These are phyloP conservation scores for Neurospora pannonica DNA, from an alignment of 495 filamentous ascomycete species.

Conservation along the genomic window DNA sequence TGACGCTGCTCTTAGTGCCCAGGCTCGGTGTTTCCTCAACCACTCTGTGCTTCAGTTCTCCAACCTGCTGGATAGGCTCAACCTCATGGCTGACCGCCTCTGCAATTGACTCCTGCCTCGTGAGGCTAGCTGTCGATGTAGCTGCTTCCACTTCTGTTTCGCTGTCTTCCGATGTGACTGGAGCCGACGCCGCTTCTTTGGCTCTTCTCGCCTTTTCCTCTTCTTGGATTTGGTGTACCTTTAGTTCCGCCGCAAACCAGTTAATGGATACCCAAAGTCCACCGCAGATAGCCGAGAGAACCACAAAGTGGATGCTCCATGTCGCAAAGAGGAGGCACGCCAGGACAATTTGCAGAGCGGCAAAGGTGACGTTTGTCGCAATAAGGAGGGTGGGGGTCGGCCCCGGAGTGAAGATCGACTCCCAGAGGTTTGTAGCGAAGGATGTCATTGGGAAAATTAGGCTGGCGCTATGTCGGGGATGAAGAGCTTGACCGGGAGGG, in stretches of 20 bases:
- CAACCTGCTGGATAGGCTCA: slow-evolving; percentile 25
- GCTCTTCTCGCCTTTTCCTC: slow-evolving; percentile 44
- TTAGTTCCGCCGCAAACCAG: slow-evolving; percentile 86
- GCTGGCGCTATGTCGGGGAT: neutral
- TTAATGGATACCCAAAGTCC: slow-evolving; percentile 90
- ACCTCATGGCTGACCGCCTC: slow-evolving; percentile 26
- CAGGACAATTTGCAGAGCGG: slow-evolving; percentile 70
- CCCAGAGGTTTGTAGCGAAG: slow-evolving; percentile 77
- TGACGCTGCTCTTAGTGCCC: slow-evolving; percentile 35
- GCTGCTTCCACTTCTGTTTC: slow-evolving; percentile 45
- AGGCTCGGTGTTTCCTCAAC: slow-evolving; percentile 13
- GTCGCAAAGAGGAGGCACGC: slow-evolving; percentile 69
- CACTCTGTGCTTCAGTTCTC: slow-evolving; percentile 33
- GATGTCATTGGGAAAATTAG: slow-evolving; percentile 51
- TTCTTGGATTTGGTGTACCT: slow-evolving; percentile 53
- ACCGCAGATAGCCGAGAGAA: slow-evolving; percentile 65
- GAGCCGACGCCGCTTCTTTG: slow-evolving; percentile 17
- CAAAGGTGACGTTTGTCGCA: slow-evolving; percentile 87
- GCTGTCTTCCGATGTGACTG: slow-evolving; percentile 26
- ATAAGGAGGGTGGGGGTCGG: slow-evolving; percentile 78
- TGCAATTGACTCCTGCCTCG: slow-evolving; percentile 7
- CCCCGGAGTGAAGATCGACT: slow-evolving; percentile 85
- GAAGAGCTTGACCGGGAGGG: neutral
- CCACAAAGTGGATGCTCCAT: slow-evolving; percentile 77
- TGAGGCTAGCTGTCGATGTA: slow-evolving; percentile 17